phyloP scores from a whole-genome alignment of 2,329 filamentous ascomycete species.

The Aspergillus hiratsukae region DNA sequence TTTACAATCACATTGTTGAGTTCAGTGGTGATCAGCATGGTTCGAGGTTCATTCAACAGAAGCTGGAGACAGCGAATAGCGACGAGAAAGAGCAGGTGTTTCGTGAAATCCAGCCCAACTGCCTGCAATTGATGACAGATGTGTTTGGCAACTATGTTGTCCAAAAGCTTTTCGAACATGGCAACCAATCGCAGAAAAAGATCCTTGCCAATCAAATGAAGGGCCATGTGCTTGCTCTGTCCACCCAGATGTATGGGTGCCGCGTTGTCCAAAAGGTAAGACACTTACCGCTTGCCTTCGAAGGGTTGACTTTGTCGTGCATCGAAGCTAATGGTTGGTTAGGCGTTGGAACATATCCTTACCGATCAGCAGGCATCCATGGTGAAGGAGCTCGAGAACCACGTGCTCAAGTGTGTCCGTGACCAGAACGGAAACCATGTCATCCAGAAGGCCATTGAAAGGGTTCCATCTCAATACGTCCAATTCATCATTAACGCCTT shows the following conservation, averaged over 20 bases:
- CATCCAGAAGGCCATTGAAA: constrained; percentile 86
- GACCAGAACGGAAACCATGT: constrained; percentile 96
- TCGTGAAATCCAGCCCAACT: constrained; percentile 77
- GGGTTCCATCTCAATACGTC: constrained; percentile 71
- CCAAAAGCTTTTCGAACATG: constrained; percentile 95
- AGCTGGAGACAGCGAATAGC: constrained; percentile 86
- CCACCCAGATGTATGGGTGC: constrained; percentile 86
- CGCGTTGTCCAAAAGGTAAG: constrained; percentile 87
- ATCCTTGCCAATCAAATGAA: constrained; percentile 81
- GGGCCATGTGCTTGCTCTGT: constrained; percentile 73
- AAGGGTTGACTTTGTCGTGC: constrained; percentile 9
- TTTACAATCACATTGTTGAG: constrained; percentile 82
- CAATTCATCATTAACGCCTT: constrained; percentile 82
- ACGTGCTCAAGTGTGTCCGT: constrained; percentile 72
- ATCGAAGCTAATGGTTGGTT: constrained; percentile 20
- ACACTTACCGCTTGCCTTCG: not conserved
- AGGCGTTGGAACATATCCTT: constrained; percentile 85
- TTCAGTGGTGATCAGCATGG: constrained; percentile 95
- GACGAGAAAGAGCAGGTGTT: constrained; percentile 94
- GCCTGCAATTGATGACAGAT: constrained; percentile 86
- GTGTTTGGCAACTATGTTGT: constrained; percentile 98
- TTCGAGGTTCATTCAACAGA: constrained; percentile 91
- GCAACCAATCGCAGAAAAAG: constrained; percentile 89
- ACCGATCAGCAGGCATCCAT: constrained; percentile 85
- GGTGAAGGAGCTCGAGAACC: constrained; percentile 73